A percentile compares a stretch with the other conserved stretches of the same genome.
Evolutionary conservation across 2,329 filamentous ascomycete genomes (phyloP).

Genomic region (Fusarium torulosum): DNA sequence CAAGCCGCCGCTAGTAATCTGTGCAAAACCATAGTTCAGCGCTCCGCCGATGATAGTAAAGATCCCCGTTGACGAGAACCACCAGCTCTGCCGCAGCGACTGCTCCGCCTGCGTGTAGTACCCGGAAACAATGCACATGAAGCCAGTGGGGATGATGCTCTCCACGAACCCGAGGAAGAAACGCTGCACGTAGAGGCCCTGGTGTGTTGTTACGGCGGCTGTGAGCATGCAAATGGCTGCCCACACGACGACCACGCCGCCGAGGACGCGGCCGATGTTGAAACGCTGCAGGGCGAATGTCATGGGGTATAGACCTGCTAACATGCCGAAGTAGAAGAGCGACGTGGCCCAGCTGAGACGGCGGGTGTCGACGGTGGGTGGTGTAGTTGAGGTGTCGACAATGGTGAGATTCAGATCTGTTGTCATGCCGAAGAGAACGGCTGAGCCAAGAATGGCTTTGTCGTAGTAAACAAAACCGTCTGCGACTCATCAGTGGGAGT

Average conservation of each 20-base stretch:
- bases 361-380: constrained; percentile 72
- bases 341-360: constrained; percentile 82
- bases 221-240: constrained; percentile 75
- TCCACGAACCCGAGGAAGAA: constrained; percentile 75
- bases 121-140: constrained; percentile 72
- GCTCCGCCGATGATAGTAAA: constrained; percentile 73
- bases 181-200: constrained; percentile 74
- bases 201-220: constrained; percentile 72
- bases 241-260: constrained; percentile 74
- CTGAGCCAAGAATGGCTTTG: constrained; percentile 79
- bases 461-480: constrained; percentile 60
- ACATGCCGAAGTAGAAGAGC: constrained; percentile 84
- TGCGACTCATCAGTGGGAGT: constrained; percentile 44
- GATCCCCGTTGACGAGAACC: constrained; percentile 71
- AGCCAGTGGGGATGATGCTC: constrained; percentile 73
- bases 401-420: constrained; percentile 72
- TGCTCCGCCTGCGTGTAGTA: constrained; percentile 77
- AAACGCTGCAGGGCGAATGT: constrained; percentile 78
- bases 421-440: constrained; percentile 82
- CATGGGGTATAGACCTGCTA: constrained; percentile 80
- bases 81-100: constrained; percentile 73
- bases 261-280: constrained; percentile 73
- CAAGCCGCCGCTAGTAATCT: constrained; percentile 66
- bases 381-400: constrained; percentile 57
- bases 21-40: constrained; percentile 76